phyloP scores from a whole-genome alignment of 1,139 yeast species.

The Diutina sp. region DNA sequence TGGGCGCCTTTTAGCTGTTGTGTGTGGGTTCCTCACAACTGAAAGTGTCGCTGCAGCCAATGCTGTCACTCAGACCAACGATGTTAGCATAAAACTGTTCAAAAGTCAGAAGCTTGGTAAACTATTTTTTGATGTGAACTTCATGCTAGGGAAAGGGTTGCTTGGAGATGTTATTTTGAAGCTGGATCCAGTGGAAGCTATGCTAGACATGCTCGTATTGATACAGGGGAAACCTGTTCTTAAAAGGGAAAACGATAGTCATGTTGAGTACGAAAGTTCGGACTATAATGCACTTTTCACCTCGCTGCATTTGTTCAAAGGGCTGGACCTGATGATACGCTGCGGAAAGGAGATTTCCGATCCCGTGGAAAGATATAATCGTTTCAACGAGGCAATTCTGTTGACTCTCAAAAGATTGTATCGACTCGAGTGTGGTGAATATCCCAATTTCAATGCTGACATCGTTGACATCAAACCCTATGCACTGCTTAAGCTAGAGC shows the following conservation, averaged over 20 bases:
- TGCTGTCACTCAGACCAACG: slow-evolving; percentile 16
- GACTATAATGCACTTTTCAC: slow-evolving; percentile 77
- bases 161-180: slow-evolving; percentile 28
- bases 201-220: slow-evolving; percentile 51
- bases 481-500: slow-evolving; percentile 3
- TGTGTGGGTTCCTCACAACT: slow-evolving; percentile 51
- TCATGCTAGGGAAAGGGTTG: slow-evolving; percentile 58
- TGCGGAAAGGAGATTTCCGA: slow-evolving; percentile 23
- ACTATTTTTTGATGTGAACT: slow-evolving; percentile 73
- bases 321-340: slow-evolving; percentile 46
- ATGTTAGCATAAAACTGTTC: slow-evolving; percentile 36
- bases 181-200: slow-evolving; percentile 28
- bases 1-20: slow-evolving; percentile 51
- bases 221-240: slow-evolving; percentile 77
- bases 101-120: slow-evolving; percentile 75
- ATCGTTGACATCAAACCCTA: slow-evolving; percentile 16
- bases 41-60: slow-evolving; percentile 12
- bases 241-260: slow-evolving; percentile 65
- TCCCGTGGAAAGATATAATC: slow-evolving; percentile 1
- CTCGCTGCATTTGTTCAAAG: slow-evolving; percentile 55
- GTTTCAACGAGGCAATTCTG: not conserved
- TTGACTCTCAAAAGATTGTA: not conserved
- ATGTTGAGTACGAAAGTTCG: slow-evolving; percentile 83
- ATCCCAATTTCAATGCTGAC: slow-evolving; percentile 17
- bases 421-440: slow-evolving; percentile 7